These are phyloP conservation scores for Endothia cerciana DNA, from an alignment of 2,329 filamentous ascomycete genomes.

Conservation along the genomic window DNA sequence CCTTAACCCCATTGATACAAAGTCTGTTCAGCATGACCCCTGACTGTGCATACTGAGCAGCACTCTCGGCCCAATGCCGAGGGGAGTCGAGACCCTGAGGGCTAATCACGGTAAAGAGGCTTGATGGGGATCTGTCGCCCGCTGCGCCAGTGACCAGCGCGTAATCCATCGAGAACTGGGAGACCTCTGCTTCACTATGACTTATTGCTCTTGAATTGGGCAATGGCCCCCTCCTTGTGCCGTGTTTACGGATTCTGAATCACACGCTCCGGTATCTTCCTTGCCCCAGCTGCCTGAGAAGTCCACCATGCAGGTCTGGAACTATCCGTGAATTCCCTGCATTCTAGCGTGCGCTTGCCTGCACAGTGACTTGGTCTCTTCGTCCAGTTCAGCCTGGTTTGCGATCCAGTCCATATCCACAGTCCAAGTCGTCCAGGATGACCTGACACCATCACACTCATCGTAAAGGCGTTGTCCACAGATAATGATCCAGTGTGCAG, in stretches of 20 bases:
- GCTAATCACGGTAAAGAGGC: no score
- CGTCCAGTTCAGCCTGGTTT: background rate
- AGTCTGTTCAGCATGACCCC: no score
- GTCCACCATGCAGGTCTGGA: background rate
- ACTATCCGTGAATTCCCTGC: background rate
- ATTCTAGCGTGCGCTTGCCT: background rate
- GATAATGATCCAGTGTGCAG: background rate
- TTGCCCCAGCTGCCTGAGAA: background rate
- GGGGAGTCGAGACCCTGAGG: no score
- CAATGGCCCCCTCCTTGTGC: background rate
- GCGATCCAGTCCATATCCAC: background rate
- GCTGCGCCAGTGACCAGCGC: background rate
- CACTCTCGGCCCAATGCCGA: no score
- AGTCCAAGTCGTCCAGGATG: background rate
- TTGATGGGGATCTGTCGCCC: background rate
- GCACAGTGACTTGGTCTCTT: background rate
- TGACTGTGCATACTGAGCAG: no score
- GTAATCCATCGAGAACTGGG: background rate
- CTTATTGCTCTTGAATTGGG: background rate
- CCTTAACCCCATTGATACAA: no score
- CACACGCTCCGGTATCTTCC: background rate
- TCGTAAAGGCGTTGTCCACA: background rate
- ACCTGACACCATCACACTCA: background rate
- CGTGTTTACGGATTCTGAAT: background rate
- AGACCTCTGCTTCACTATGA: background rate